phyloP scores from a whole-genome alignment of 768 basidiomycete species.

The Agaricus subrufescens region DNA sequence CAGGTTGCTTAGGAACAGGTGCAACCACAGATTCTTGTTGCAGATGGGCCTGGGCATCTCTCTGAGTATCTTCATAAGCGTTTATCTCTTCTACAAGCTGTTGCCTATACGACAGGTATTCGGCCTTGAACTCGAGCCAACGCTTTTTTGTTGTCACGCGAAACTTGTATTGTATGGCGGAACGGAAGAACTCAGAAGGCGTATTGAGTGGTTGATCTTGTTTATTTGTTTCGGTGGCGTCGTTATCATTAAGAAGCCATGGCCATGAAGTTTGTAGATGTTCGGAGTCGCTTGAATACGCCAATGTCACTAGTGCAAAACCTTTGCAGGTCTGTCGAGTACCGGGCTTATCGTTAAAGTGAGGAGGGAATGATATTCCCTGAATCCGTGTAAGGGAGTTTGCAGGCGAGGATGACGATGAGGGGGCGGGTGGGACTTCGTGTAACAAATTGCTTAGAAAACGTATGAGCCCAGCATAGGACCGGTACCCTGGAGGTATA shows the following conservation, averaged over 20 bases:
- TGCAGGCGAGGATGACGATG: not conserved
- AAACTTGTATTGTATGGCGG: slow-evolving; percentile 57
- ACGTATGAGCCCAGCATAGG: slow-evolving; percentile 41
- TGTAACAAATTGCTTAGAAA: slow-evolving; percentile 36
- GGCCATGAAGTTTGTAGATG: slow-evolving; percentile 51
- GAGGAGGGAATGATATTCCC: slow-evolving; percentile 50
- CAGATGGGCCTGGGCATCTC: not conserved
- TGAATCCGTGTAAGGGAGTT: slow-evolving; percentile 34
- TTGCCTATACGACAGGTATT: slow-evolving; percentile 64
- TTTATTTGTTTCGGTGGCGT: not conserved
- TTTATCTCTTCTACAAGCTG: slow-evolving; percentile 46
- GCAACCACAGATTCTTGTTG: not conserved
- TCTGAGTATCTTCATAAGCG: slow-evolving; percentile 22
- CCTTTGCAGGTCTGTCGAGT: slow-evolving; percentile 62
- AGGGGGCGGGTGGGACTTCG: slow-evolving; percentile 8
- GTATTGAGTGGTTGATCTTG: not conserved
- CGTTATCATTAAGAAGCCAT: slow-evolving; percentile 35
- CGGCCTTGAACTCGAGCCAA: slow-evolving; percentile 63
- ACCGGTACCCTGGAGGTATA: slow-evolving; percentile 53
- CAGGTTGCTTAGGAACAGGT: not conserved
- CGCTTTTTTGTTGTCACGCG: slow-evolving; percentile 47
- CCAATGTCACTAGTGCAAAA: slow-evolving; percentile 67
- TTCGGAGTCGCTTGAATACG: slow-evolving; percentile 31
- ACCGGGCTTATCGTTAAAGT: slow-evolving; percentile 57
- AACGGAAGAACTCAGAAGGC: slow-evolving; percentile 15